Base-by-base conservation (phyloP, 257 asterid species). In the Solanum lycopersicoides region DNA sequence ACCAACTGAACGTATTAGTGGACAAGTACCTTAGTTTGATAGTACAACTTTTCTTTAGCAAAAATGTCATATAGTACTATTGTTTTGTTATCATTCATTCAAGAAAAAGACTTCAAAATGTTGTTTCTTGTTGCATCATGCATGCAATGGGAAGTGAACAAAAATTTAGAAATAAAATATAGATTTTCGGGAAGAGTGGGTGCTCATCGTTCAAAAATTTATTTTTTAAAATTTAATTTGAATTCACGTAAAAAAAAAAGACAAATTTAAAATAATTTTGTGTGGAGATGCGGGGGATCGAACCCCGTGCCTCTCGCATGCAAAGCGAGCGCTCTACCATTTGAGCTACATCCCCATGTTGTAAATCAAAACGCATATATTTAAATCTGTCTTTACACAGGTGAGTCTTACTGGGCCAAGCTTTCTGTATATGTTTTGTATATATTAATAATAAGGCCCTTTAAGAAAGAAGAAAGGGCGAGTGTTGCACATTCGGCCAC, bases 301-400 rank as follows among this genome's bases (percentile, higher is more conserved):
- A 95, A 95, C 95, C 96, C 98, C 94, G 98, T 97, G 94, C 99
- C 98, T 97, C 99, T 94, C 98, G 96, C 98, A 94, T 94, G 98
- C 98, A 93, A 95, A 96, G 98, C 95, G 95, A 93, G 98, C 96
- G 96, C 97, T 96, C 98, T 95, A 96, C 97, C 99, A 94, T 95
- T 93, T 96, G 98, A 94, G 98, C 98, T 93, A 95, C 96, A 96
- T 95, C 98, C 98, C 99, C 53, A 56, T 1, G 30, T 28, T 28
- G 30, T 28, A 28, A 28, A 28, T 1, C 1, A 28, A 28, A 28
- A 28, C 30, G 30, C 30, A 28, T 28, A 28, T 28, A 28, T 28
- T 28, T 28, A 28, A 50, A 15, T 15, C 8, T 50, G 8, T 0
- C 5, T 50, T 53, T 16, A 53, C 63, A 53, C 3, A 0, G 60